Base-by-base conservation (phyloP, 2,329 filamentous ascomycete genomes). In the Xylaria hypoxylon region DNA sequence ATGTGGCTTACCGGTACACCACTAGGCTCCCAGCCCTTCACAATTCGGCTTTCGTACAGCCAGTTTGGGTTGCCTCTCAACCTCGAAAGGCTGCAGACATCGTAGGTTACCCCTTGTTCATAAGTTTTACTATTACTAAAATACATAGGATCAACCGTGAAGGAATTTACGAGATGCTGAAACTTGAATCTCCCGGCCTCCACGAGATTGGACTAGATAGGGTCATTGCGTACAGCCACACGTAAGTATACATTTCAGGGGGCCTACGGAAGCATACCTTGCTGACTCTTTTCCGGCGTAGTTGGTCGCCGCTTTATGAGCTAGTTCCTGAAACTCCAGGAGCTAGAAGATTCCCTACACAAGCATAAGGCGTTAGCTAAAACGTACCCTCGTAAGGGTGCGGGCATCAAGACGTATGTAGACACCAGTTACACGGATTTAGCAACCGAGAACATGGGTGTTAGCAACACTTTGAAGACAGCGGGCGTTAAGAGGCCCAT, bases 151-250 rank as follows among this genome's bases (percentile, higher is more conserved):
- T 92, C 76, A 91, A 90, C 76, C 82, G 85, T n/a, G 86, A 87
- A 38, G 89, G 88, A 24, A 92, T 92, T 45, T 84, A 87, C 71
- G 89, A 92, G 80, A 92, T 93, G 90, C 76, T 92, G 70, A 90
- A 90, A 80, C 83, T 92, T 1, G 90, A 92, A 81, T 89, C 89
- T 1, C 90, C 90, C 0, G 92, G 92, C 72, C 80, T 92, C 7
- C 90, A 92, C 73, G 90, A 92, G 81, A 90, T 92, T 61, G 89
- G 89, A 62, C 82, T 92, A 8, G 89, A 92, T 77, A 81, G 90
- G 70, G 89, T 92, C 17, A 92, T 92, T 76, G 90, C 90, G 1
- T 92, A 91, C 71, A 90, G 90, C 0, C 90, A 92, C 76, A 92
- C 90, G 80, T 67, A 48, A 63, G 66, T 40, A 19, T 35, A 35